A percentile compares a stretch with the other conserved stretches of the same genome.
phyloP scores from a whole-genome alignment of 352 stramenopile genomes.

The Globisporangium radiosum region DNA sequence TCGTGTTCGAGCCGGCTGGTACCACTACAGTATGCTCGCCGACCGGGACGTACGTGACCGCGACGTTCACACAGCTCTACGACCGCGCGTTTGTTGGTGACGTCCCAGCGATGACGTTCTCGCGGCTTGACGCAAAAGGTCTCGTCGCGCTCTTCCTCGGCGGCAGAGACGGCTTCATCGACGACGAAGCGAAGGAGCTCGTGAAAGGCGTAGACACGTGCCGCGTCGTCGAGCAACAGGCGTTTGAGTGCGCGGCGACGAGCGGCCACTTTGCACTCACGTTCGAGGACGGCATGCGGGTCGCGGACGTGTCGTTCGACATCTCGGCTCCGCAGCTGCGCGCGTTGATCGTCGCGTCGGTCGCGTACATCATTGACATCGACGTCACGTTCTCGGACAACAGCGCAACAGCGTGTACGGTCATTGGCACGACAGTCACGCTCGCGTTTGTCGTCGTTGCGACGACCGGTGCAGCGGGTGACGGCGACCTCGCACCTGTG shows the following conservation, averaged over 20 bases:
- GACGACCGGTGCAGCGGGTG: slow-evolving; percentile 24
- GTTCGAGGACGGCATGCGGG: slow-evolving; percentile 46
- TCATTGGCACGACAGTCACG: slow-evolving; percentile 43
- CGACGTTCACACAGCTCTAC: slow-evolving; percentile 49
- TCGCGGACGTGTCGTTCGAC: slow-evolving; percentile 37
- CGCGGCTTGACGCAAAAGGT: slow-evolving; percentile 42
- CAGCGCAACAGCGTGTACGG: slow-evolving; percentile 33
- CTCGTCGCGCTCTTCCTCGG: slow-evolving; percentile 38
- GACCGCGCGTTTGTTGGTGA: slow-evolving; percentile 47
- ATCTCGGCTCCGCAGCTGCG: slow-evolving; percentile 35
- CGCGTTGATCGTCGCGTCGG: slow-evolving; percentile 28
- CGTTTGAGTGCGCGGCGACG: slow-evolving; percentile 53
- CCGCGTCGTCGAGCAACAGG: slow-evolving; percentile 49
- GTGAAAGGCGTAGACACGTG: slow-evolving; percentile 70
- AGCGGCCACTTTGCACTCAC: slow-evolving; percentile 63
- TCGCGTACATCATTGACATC: slow-evolving; percentile 57
- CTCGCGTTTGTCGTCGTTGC: slow-evolving; percentile 61
- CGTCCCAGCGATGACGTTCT: slow-evolving; percentile 54
- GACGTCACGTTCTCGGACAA: slow-evolving; percentile 39
- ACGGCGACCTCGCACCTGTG: slow-evolving; percentile 50
- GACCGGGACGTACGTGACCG: slow-evolving; percentile 51
- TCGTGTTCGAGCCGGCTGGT: slow-evolving; percentile 29
- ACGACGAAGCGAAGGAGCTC: slow-evolving; percentile 56
- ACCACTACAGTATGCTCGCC: slow-evolving; percentile 40
- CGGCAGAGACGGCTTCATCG: slow-evolving; percentile 47